A percentile compares a stretch with the other conserved stretches of the same genome.
Conservation (phyloP, 2,329 filamentous ascomycete genomes). For the Rhytidhysteron rufulum region DNA sequence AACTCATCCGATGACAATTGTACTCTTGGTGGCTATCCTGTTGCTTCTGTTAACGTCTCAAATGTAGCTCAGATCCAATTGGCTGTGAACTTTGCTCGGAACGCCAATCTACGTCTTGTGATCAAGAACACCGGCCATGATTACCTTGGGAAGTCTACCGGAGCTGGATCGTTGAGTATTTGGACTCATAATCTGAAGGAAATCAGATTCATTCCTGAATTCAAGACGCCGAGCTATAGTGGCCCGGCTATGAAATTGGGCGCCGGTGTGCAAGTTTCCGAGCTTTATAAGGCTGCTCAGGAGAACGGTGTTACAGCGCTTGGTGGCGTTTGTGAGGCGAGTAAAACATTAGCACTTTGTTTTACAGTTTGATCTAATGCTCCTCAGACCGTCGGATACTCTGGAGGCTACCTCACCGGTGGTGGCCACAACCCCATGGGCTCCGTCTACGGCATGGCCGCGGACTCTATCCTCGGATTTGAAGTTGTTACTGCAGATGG, state of each 20-base stretch:
- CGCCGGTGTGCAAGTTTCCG: constrained; percentile 23
- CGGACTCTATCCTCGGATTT: constrained; percentile 27
- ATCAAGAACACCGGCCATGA: constrained; percentile 26
- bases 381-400: constrained; percentile 29
- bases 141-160: constrained; percentile 26
- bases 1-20: constrained; percentile 27
- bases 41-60: constrained; percentile 34
- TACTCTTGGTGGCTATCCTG: constrained; percentile 28
- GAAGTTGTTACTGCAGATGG: constrained; percentile 31
- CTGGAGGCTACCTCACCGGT: constrained; percentile 28
- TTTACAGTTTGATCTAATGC: constrained; percentile 31
- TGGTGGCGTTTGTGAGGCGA: constrained; percentile 27
- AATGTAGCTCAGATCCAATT: constrained; percentile 9
- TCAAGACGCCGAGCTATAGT: constrained; percentile 17
- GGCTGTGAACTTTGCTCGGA: constrained; percentile 20
- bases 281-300: constrained; percentile 17
- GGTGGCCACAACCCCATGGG: constrained; percentile 21
- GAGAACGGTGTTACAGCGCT: constrained; percentile 18
- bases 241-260: constrained; percentile 24
- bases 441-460: constrained; percentile 19
- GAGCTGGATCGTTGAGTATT: constrained; percentile 21
- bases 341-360: background rate
- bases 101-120: constrained; percentile 22
- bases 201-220: constrained; percentile 14
- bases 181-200: constrained; percentile 28